Conservation (phyloP, 495 filamentous ascomycete species). For the Penicillium tannophilum region DNA sequence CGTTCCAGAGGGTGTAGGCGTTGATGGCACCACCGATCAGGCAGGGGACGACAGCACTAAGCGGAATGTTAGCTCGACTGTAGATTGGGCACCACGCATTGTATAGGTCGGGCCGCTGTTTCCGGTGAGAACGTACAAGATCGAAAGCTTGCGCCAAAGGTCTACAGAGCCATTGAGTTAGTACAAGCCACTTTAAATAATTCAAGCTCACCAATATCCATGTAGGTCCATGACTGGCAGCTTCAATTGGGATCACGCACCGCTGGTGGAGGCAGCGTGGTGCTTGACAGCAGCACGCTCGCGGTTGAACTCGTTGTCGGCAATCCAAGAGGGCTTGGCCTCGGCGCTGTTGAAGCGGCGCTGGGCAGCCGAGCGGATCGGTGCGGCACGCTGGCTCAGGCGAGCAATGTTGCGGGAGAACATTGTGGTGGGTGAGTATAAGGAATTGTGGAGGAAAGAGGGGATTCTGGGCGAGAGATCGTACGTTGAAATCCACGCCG, state of each 20-base stretch:
- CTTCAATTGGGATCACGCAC: conserved; percentile 50
- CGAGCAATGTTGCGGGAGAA: conserved; percentile 61
- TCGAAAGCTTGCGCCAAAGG: conserved; percentile 89
- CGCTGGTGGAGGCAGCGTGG: conserved; percentile 77
- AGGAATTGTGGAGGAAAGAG: conserved; percentile 19
- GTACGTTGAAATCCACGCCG: conserved; percentile 39
- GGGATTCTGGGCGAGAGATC: conserved; percentile 26
- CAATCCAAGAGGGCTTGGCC: conserved; percentile 48
- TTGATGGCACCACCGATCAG: conserved; percentile 72
- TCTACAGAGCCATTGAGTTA: conserved; percentile 57
- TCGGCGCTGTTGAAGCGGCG: conserved; percentile 68
- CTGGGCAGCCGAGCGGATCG: conserved; percentile 60
- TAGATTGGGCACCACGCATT: neutral
- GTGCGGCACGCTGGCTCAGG: conserved; percentile 59
- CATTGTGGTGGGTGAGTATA: conserved; percentile 51
- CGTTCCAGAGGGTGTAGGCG: conserved; percentile 85
- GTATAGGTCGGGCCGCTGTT: neutral
- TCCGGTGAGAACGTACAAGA: conserved; percentile 68
- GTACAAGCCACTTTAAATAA: conserved; percentile 14
- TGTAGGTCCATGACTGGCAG: neutral
- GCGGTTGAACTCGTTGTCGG: conserved; percentile 84
- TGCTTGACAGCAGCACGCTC: conserved; percentile 83
- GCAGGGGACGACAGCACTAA: conserved; percentile 67
- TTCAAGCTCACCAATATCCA: neutral
- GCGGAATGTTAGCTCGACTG: neutral